Evolutionary conservation across 768 basidiomycete genomes (phyloP), one percentile per base, ranked within the genome.

Genomic region (Pisolithus tinctorius): DNA sequence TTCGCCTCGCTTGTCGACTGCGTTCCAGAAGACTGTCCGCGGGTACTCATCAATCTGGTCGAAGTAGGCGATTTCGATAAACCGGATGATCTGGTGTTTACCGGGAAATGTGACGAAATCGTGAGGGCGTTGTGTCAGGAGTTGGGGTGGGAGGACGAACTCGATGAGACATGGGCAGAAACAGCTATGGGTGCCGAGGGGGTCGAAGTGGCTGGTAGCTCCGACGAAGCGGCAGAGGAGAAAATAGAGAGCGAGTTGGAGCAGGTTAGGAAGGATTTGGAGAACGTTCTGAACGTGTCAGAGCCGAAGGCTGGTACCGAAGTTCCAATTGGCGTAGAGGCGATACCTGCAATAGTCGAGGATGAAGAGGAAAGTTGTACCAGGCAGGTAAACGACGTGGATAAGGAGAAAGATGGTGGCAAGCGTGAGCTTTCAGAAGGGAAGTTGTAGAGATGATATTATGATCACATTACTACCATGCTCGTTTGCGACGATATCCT

Each of bases 11-110:
- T 98, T 23, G 78, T 86, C 9, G 67, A 71, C 40, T 65, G 77
- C 50, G 82, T 86, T 0, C 71, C 74, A 4, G 53, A 69, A 2
- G 57, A 58, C 8, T 90, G 84, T 58, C 91, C 88, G 3, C 84
- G 94, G 1, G 76, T 95, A n/a, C 76, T 97, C 29, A 83, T 98
- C 68, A 96, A 96, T 64, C 74, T 92, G 41, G 92, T 95, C 53
- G 66, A 67, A 2, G 94, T 91, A 1, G 92, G 93, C 1, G 71
- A 81, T 59, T 75, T 88, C 46, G 74, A 82, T 2, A 67, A 72
- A 30, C 58, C 72, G 14, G 75, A 82, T 49, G 87, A 89, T 58
- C 71, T 87, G 3, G 68, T 87, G 39, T 65, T 82, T 1, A 73
- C 90, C 4, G 84, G 84, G 11, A 78, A 82, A 58, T 88, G 88